These are phyloP conservation scores for Candida schatavii DNA, from an alignment of 805 yeast species.

Conservation along the genomic window DNA sequence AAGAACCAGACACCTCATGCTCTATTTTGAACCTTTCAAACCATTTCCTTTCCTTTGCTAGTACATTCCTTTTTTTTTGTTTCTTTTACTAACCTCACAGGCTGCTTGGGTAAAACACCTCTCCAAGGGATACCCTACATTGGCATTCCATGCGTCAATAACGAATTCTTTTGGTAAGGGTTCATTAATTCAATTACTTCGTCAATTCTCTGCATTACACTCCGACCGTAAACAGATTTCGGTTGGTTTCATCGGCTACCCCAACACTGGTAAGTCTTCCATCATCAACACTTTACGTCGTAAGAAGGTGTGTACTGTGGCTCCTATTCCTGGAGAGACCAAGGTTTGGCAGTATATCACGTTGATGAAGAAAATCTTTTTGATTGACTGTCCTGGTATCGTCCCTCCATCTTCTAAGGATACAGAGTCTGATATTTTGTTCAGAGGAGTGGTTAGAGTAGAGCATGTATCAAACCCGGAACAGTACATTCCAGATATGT, in stretches of 20 bases:
- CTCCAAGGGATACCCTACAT: constrained; percentile 87
- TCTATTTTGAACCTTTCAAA: constrained; percentile 6
- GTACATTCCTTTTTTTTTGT: not conserved
- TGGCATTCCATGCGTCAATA: constrained; percentile 97
- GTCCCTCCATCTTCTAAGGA: constrained; percentile 94
- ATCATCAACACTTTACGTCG: constrained; percentile 89
- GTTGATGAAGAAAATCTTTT: constrained; percentile 89
- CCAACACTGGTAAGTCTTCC: constrained; percentile 97
- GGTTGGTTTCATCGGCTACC: constrained; percentile 96
- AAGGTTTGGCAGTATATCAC: constrained; percentile 99
- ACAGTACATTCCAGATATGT: constrained; percentile 86
- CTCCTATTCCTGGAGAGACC: constrained; percentile 98
- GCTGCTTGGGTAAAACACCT: constrained; percentile 98
- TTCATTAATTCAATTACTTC: constrained; percentile 83
- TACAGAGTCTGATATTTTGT: constrained; percentile 84
- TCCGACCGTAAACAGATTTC: constrained; percentile 93
- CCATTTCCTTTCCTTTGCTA: not conserved
- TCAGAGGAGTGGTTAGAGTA: constrained; percentile 98
- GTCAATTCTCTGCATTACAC: constrained; percentile 90
- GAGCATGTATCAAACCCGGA: constrained; percentile 95
- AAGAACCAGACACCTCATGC: constrained; percentile 66
- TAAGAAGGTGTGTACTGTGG: constrained; percentile 95
- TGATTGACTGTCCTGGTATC: constrained; percentile 98
- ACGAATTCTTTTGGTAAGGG: constrained; percentile 98
- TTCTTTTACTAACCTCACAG: constrained; percentile 41